Conservation (phyloP, 306 rosid species). For the Herpetospermum pedunculosum region DNA sequence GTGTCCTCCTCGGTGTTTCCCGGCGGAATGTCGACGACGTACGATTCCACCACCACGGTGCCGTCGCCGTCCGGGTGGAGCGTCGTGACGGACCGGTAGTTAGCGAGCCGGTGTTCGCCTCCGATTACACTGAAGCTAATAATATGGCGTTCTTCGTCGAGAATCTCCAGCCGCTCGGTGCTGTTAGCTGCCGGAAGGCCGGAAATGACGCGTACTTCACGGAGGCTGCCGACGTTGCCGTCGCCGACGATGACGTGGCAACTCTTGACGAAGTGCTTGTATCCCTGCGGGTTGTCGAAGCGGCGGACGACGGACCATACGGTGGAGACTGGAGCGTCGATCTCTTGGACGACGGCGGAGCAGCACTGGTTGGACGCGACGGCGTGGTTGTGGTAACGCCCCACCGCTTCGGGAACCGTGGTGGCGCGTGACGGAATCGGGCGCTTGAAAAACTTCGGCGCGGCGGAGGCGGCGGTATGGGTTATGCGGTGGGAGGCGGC, state of each 20-base stretch:
- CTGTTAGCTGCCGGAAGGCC: conserved; percentile 83
- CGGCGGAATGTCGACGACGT: conserved; percentile 87
- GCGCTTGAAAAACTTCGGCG: not conserved
- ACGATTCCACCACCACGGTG: conserved; percentile 79
- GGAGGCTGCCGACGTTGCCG: conserved; percentile 81
- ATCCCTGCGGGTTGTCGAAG: conserved; percentile 90
- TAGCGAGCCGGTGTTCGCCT: conserved; percentile 79
- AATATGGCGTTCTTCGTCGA: conserved; percentile 84
- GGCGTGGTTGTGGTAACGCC: conserved; percentile 46
- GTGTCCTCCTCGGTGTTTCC: conserved; percentile 87
- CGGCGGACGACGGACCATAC: conserved; percentile 95
- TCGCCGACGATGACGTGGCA: conserved; percentile 78
- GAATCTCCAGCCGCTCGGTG: conserved; percentile 88
- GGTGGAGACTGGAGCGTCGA: conserved; percentile 65
- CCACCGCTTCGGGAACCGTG: conserved; percentile 39
- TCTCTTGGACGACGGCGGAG: conserved; percentile 75
- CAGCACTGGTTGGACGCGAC: conserved; percentile 50
- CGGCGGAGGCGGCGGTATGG: not conserved
- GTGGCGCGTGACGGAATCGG: not conserved
- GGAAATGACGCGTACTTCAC: conserved; percentile 67
- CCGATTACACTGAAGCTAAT: conserved; percentile 88
- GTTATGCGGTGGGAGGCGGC: not conserved
- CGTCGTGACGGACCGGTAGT: conserved; percentile 77
- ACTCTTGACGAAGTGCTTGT: conserved; percentile 87
- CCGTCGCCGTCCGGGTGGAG: conserved; percentile 41